Base-by-base conservation (phyloP, 2,329 filamentous ascomycete species). In the Penicillium sp. region DNA sequence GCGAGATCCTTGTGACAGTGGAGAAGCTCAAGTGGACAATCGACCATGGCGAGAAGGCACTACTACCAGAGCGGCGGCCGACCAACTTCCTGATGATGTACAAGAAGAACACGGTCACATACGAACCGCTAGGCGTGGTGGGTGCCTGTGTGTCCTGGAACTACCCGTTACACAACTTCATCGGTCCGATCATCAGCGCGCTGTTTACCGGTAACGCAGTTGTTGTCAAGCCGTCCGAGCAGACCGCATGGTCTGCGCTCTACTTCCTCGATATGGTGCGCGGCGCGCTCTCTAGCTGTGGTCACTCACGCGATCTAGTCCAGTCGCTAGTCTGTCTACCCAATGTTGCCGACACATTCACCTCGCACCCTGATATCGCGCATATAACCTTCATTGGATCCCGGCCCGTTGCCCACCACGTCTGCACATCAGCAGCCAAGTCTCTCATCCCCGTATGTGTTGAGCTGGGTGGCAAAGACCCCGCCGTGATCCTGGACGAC, bases 341-440 rank as follows among this genome's bases (percentile, higher is more conserved):
- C 4, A 80, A 89, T 60, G 87, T 88, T 2, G 94, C 94, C 0
- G 83, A 85, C 48, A 84, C 92, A 70, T 80, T 99, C 50, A 96
- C 92, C 2, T 91, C 89, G 10, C 94, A 97, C 73, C 87, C 89
- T 0, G 85, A 82, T 29, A 89, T 99, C 68, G 83, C 87, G 43
- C 94, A 99, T 74, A 82, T 99, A 63, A 97, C 94, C 19, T 99
- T 99, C 77, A 97, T 99, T 72, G 94, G 94, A 62, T 96, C 91
- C 49, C 85, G 88, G 48, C 83, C 88, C 1, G 89, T 97, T 11
- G 94, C 92, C 19, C 90, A 94, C 74, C 85, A 91, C 66, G 94
- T 99, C 41, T 92, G 91, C 63, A 86, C 87, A 58, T 92, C 89
- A 4, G 92, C 94, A 13, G 90, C 94, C 29, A 92, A 89, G 74